phyloP scores from a whole-genome alignment of 2,329 filamentous ascomycete genomes.

The Trichoderma afroharzianum region DNA sequence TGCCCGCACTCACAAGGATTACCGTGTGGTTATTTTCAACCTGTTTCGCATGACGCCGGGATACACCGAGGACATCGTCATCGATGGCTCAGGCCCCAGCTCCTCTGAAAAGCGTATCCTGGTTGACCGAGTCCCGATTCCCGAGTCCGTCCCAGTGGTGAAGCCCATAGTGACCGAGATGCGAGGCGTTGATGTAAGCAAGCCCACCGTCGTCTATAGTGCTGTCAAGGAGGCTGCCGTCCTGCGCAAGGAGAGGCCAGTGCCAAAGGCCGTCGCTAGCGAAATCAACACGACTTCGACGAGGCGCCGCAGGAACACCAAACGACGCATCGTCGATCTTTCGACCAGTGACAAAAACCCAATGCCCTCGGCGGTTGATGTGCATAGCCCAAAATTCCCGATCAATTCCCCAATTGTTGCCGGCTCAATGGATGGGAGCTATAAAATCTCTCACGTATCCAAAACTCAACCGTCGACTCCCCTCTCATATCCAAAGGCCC shows the following conservation, averaged over 20 bases:
- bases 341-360: slow-evolving; percentile 47
- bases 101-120: slow-evolving; percentile 82
- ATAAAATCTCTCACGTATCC: slow-evolving; percentile 43
- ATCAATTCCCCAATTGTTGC: slow-evolving; percentile 23
- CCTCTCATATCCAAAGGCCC: slow-evolving; percentile 31
- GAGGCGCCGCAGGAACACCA: slow-evolving; percentile 57
- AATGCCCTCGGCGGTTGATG: slow-evolving; percentile 30
- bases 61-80: slow-evolving; percentile 83
- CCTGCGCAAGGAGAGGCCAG: slow-evolving; percentile 57
- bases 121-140: slow-evolving; percentile 74
- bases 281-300: slow-evolving; percentile 57
- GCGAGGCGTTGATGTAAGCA: slow-evolving; percentile 62
- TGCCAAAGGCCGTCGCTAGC: slow-evolving; percentile 51
- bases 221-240: slow-evolving; percentile 47
- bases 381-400: slow-evolving; percentile 21
- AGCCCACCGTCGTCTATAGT: slow-evolving; percentile 58
- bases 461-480: slow-evolving; percentile 35
- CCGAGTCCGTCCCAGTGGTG: slow-evolving; percentile 72
- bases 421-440: slow-evolving; percentile 33
- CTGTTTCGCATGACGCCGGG: slow-evolving; percentile 87
- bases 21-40: slow-evolving; percentile 91
- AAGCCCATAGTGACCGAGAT: slow-evolving; percentile 64
- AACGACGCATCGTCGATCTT: slow-evolving; percentile 62
- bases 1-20: slow-evolving; percentile 77
- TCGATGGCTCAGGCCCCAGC: slow-evolving; percentile 79